Evolutionary conservation across 768 basidiomycete species (phyloP), one percentile per base, ranked within the genome.

Genomic region (Cyclocybe cylindracea): DNA sequence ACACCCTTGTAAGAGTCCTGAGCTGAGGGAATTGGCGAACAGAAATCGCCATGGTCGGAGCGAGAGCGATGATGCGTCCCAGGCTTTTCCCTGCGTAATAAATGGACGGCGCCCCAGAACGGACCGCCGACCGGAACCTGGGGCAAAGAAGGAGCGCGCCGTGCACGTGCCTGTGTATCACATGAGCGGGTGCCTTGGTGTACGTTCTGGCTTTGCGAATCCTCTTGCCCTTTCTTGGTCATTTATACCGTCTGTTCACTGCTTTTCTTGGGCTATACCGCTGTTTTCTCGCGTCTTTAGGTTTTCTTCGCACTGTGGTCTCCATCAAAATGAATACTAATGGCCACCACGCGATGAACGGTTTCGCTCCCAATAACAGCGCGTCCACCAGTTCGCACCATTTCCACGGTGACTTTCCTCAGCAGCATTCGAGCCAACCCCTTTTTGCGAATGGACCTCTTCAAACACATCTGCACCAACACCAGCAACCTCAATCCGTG

Each of bases 311-410:
- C 29, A 31, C 24, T n/a, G 8, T 16, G 33, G 31, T 33, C 34
- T 39, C 48, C 44, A 44, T 49, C 10, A 14, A 33, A 54, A 69
- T 67, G 65, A 63, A 64, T 61, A 54, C 36, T 39, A 46, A 44
- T 35, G 46, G 58, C 45, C 54, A 54, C 42, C 58, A 58, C 50
- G 53, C 51, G 44, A 62, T 66, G 61, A 68, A 72, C 47, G 69
- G 66, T 36, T 72, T 58, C 54, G 63, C 60, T 48, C 56, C 62
- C 31, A 65, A 61, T 51, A 66, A 60, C 57, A 41, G 57, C 55
- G 60, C 71, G 54, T 71, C 71, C 18, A 70, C 72, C 38, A 73
- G 69, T 56, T 65, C 74, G 40, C 65, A 66, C 46, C 53, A 58
- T 39, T 69, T 62, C 55, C 61, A 67, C 24, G 24, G 24, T 46